Evolutionary conservation across 331 rosid genomes (phyloP).

Genomic region (Quercus phellos): DNA sequence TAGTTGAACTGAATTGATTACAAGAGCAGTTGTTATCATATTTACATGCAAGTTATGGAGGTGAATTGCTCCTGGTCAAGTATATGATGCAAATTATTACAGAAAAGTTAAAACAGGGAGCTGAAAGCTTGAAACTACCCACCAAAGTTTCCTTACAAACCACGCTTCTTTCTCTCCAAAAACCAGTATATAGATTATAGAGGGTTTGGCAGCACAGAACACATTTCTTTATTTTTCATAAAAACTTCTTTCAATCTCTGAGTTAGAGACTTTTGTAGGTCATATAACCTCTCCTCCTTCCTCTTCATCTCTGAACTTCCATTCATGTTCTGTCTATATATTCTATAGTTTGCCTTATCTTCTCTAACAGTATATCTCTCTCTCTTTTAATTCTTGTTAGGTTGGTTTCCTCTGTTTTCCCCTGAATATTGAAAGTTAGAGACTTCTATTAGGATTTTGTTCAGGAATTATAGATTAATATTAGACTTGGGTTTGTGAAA

Average conservation of each 20-base stretch:
- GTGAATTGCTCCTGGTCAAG: conserved; percentile 44
- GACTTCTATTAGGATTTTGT: background rate
- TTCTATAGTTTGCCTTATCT: background rate
- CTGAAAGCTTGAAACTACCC: conserved; percentile 37
- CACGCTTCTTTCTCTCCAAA: conserved; percentile 51
- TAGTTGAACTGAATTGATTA: background rate
- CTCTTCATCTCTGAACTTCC: conserved; percentile 7
- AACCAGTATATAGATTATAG: conserved; percentile 49
- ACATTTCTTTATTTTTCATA: conserved; percentile 23
- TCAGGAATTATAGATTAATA: background rate
- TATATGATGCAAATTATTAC: conserved; percentile 16
- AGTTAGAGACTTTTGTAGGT: conserved; percentile 9
- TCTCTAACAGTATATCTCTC: background rate
- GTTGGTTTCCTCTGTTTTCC: conserved; percentile 2
- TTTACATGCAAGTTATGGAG: conserved; percentile 31
- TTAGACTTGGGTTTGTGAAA: background rate
- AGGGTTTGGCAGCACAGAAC: conserved; percentile 20
- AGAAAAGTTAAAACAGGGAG: conserved; percentile 24
- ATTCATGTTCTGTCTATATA: conserved; percentile 1
- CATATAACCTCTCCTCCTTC: conserved; percentile 13
- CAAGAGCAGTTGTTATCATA: conserved; percentile 7
- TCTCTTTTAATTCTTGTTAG: conserved; percentile 4
- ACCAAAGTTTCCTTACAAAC: conserved; percentile 27
- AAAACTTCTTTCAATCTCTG: conserved; percentile 20
- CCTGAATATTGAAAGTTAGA: background rate